Percentiles rank a stretch among this genome's conserved stretches.
Evolutionary conservation across 371 early-diverging fungal species (phyloP).

Genomic region (Actinomucor elegans): DNA sequence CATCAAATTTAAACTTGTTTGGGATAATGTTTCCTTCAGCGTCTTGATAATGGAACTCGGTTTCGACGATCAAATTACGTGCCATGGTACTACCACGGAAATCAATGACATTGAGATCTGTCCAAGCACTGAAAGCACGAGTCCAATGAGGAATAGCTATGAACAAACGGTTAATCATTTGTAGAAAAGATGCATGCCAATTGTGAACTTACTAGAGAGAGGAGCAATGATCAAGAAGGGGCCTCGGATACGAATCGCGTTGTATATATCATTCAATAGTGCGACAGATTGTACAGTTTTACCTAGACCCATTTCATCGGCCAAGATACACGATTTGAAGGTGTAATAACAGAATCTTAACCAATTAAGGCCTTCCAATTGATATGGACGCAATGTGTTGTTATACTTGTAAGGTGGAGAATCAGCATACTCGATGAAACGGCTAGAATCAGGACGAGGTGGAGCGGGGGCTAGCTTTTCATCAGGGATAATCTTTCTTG

Average conservation of each 20-base stretch:
- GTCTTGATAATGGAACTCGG: slow-evolving; percentile 74
- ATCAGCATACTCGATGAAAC: slow-evolving; percentile 63
- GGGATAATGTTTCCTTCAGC: slow-evolving; percentile 48
- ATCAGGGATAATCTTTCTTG: slow-evolving; percentile 47
- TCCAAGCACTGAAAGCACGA: slow-evolving; percentile 78
- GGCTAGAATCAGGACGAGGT: slow-evolving; percentile 52
- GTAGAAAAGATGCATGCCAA: too few species aligned
- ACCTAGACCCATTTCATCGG: slow-evolving; percentile 88
- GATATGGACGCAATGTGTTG: slow-evolving; percentile 71
- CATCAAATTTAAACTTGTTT: slow-evolving; percentile 75
- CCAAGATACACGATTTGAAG: slow-evolving; percentile 72
- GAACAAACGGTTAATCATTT: too few species aligned
- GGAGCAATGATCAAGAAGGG: slow-evolving; percentile 83
- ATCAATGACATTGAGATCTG: slow-evolving; percentile 73
- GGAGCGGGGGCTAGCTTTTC: slow-evolving; percentile 45
- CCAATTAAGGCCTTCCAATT: slow-evolving; percentile 77
- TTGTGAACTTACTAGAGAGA: too few species aligned
- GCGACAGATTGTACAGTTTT: slow-evolving; percentile 85
- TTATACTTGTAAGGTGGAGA: slow-evolving; percentile 62
- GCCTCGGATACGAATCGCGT: slow-evolving; percentile 58
- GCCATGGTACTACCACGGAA: slow-evolving; percentile 66
- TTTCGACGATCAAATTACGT: slow-evolving; percentile 63
- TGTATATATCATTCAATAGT: slow-evolving; percentile 68
- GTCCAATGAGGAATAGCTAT: slow-evolving; percentile 78
- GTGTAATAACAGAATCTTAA: slow-evolving; percentile 71